A percentile compares a stretch with the other conserved stretches of the same genome.
These are phyloP conservation scores for Boechera divaricarpa DNA, from an alignment of 345 rosid genomes.

Conservation along the genomic window DNA sequence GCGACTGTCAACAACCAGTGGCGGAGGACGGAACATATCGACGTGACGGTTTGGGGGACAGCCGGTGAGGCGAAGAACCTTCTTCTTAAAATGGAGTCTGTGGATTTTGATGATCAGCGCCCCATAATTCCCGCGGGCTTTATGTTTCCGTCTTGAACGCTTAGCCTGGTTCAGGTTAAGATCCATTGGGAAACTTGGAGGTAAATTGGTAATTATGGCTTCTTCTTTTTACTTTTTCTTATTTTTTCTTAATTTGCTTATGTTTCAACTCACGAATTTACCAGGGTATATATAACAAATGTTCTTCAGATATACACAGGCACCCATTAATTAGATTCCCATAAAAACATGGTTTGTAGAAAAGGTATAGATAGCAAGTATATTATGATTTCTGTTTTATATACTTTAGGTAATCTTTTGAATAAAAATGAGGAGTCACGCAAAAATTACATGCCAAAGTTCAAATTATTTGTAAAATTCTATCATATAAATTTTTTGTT, in stretches of 20 bases:
- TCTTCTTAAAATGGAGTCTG: neutral
- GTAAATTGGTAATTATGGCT: neutral
- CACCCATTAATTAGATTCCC: neutral
- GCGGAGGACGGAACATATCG: neutral
- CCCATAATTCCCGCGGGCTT: neutral
- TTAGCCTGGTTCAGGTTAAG: neutral
- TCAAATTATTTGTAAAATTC: too few species aligned
- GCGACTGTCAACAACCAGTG: neutral
- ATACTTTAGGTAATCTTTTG: neutral
- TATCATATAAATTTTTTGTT: too few species aligned
- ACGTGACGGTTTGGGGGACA: neutral
- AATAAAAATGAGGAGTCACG: neutral
- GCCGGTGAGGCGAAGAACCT: neutral
- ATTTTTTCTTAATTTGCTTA: neutral
- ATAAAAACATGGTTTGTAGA: neutral
- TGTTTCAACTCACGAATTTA: neutral
- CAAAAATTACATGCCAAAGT: neutral
- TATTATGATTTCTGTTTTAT: too few species aligned
- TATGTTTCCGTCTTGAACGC: neutral
- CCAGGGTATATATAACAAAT: neutral
- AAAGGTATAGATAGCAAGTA: neutral
- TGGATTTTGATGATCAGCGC: neutral
- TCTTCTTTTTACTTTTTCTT: neutral
- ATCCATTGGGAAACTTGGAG: conserved; percentile 6
- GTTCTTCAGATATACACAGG: neutral